Percentiles rank a stretch among this genome's conserved stretches.
phyloP scores from a whole-genome alignment of 2,329 filamentous ascomycete genomes.

The Lasiodiplodia theobromae region DNA sequence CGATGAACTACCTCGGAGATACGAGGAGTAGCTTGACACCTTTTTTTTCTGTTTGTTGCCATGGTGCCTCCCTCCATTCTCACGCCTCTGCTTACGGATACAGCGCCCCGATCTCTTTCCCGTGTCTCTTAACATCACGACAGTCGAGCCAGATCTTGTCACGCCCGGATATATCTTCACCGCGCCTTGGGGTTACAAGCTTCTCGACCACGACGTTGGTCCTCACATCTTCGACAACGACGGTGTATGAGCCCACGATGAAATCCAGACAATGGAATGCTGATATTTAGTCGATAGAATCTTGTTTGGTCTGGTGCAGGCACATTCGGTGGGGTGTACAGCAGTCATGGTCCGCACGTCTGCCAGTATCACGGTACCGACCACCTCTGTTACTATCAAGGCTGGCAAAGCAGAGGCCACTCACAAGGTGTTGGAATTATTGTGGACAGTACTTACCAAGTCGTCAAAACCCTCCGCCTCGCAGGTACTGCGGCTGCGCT shows the following conservation, averaged over 20 bases:
- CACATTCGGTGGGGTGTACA: constrained; percentile 56
- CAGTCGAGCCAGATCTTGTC: background rate
- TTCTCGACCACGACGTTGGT: constrained; percentile 53
- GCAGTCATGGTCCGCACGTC: constrained; percentile 48
- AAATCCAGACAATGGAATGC: background rate
- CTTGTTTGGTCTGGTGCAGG: constrained; percentile 59
- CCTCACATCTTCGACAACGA: constrained; percentile 61
- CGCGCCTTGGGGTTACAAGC: constrained; percentile 56
- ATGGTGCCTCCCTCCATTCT: no score
- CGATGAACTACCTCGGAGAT: no score
- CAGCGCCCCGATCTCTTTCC: background rate
- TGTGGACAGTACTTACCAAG: constrained; percentile 57
- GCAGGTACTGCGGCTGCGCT: constrained; percentile 45
- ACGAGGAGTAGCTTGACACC: no score
- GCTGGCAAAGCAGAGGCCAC: constrained; percentile 59
- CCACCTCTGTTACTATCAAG: constrained; percentile 61
- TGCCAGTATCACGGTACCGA: constrained; percentile 56
- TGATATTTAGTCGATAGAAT: constrained; percentile 41
- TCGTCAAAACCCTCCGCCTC: constrained; percentile 54
- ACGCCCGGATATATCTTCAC: constrained; percentile 58
- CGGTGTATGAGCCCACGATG: constrained; percentile 44
- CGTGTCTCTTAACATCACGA: background rate
- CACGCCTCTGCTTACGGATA: no score
- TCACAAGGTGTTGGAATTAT: constrained; percentile 60
- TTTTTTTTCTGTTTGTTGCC: no score